Evolutionary conservation across 2,329 filamentous ascomycete genomes (phyloP).

Genomic region (Colletotrichum neosansevieriae): DNA sequence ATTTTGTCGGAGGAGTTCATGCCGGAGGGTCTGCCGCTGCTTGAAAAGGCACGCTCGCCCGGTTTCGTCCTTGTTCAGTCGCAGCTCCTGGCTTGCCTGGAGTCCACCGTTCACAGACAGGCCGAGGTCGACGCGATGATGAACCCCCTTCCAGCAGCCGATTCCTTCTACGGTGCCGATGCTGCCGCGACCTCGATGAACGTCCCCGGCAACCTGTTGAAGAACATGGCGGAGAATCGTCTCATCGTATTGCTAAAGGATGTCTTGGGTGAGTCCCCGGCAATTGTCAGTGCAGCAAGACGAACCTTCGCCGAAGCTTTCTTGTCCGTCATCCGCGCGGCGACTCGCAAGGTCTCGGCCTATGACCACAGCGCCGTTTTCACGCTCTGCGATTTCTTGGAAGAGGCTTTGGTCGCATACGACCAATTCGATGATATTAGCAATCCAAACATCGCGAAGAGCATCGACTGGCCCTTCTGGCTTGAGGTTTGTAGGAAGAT

Average conservation of each 20-base stretch:
- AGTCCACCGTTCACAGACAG: conserved; percentile 86
- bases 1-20: conserved; percentile 81
- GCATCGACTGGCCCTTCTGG: conserved; percentile 88
- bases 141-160: conserved; percentile 55
- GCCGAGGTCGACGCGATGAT: conserved; percentile 62
- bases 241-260: conserved; percentile 86
- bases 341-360: conserved; percentile 80
- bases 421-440: conserved; percentile 59
- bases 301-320: conserved; percentile 83
- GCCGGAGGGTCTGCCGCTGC: conserved; percentile 64
- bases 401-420: conserved; percentile 80
- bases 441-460: conserved; percentile 51
- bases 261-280: conserved; percentile 69
- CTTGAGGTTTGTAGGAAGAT: conserved; percentile 83
- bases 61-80: conserved; percentile 85
- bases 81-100: conserved; percentile 82
- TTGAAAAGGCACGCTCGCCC: conserved; percentile 74
- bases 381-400: conserved; percentile 90
- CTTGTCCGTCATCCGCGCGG: conserved; percentile 77
- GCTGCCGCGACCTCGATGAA: conserved; percentile 73
- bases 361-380: conserved; percentile 89
- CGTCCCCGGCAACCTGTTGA: conserved; percentile 75
- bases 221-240: conserved; percentile 89
- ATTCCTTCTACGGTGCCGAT: conserved; percentile 68
- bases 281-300: conserved; percentile 59